phyloP scores from a whole-genome alignment of 1,139 yeast genomes.

The Hemisphaericaspora subhashii region DNA sequence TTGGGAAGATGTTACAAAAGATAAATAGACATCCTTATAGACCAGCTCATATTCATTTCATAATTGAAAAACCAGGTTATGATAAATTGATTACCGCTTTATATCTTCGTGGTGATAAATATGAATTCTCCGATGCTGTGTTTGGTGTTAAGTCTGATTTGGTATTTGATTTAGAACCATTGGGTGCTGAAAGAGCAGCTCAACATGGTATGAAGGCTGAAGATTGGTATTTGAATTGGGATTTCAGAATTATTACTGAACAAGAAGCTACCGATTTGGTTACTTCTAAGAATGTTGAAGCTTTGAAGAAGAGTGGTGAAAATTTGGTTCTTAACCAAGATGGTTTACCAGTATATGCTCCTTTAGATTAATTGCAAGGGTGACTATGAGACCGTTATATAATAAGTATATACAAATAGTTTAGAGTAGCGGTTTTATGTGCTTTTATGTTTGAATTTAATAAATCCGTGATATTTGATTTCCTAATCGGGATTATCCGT shows the following conservation, averaged over 20 bases:
- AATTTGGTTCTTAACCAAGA: slow-evolving; percentile 16
- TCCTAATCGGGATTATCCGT: slow-evolving; percentile 1
- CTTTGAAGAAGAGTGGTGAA: slow-evolving; percentile 15
- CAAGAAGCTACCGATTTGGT: slow-evolving; percentile 19
- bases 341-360: slow-evolving; percentile 20
- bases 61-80: slow-evolving; percentile 27
- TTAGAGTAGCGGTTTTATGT: background rate
- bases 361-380: slow-evolving; percentile 15
- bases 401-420: too few species aligned
- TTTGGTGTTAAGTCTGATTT: slow-evolving; percentile 26
- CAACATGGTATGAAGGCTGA: slow-evolving; percentile 21
- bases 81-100: slow-evolving; percentile 32
- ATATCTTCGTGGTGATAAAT: slow-evolving; percentile 29
- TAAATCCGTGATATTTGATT: background rate
- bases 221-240: slow-evolving; percentile 26
- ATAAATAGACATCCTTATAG: slow-evolving; percentile 38
- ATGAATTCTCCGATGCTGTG: slow-evolving; percentile 32
- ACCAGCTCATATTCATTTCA: slow-evolving; percentile 37
- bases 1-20: slow-evolving; percentile 28
- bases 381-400: too few species aligned
- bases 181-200: slow-evolving; percentile 21
- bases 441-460: background rate
- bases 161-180: slow-evolving; percentile 19
- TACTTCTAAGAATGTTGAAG: slow-evolving; percentile 17
- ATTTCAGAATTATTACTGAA: slow-evolving; percentile 23